Conservation (phyloP, 306 rosid genomes). For the Pyrus bretschneideri region DNA sequence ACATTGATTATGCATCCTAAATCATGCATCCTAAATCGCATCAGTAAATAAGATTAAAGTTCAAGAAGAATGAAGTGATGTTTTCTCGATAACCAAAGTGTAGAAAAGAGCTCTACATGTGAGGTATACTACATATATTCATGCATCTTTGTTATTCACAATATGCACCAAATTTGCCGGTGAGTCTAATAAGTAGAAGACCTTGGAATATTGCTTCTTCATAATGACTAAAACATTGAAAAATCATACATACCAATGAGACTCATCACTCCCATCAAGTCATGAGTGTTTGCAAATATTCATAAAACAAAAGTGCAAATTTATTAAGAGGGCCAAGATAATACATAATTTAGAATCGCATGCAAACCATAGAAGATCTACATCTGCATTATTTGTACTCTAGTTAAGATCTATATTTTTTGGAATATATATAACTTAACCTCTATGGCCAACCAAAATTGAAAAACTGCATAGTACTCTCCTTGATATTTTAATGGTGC, state of each 20-base stretch:
- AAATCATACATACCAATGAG: neutral
- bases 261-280: neutral
- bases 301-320: neutral
- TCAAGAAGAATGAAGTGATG: neutral
- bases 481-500: neutral
- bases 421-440: neutral
- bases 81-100: neutral
- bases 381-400: constrained; percentile 2
- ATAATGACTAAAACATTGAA: neutral
- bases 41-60: neutral
- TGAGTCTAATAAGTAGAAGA: neutral
- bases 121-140: neutral
- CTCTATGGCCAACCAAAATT: neutral
- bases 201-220: neutral
- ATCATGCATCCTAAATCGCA: neutral
- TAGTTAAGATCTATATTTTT: neutral
- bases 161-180: neutral
- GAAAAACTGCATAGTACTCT: neutral
- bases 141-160: neutral
- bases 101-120: neutral
- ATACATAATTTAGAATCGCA: neutral
- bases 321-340: neutral
- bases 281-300: neutral
- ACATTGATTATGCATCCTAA: too few species aligned
- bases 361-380: neutral